phyloP scores from a whole-genome alignment of 139 green algal species.

The Diplosphaera chodatii region DNA sequence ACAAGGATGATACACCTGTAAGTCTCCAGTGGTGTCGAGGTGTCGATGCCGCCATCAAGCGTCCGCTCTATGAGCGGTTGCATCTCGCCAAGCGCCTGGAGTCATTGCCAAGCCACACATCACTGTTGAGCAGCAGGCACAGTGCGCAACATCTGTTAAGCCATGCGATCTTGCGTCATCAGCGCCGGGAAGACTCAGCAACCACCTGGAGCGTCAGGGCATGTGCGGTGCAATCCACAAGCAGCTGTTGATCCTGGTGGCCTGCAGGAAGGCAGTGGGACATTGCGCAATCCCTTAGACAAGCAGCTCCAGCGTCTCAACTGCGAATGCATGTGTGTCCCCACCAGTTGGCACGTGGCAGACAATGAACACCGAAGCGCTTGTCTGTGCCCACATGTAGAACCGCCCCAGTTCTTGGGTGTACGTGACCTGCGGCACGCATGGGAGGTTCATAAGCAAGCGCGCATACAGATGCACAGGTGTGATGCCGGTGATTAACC shows the following conservation, averaged over 20 bases:
- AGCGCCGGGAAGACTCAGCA: too few relatives aligned
- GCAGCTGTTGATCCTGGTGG: conserved; percentile 43
- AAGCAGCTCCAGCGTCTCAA: too few relatives aligned
- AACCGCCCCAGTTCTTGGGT: conserved; percentile 45
- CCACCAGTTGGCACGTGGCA: conserved; percentile 59
- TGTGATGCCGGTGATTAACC: too few relatives aligned
- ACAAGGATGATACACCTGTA: too few relatives aligned
- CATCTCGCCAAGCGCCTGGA: conserved; percentile 48
- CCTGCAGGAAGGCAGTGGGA: conserved; percentile 23
- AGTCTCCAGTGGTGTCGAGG: conserved; percentile 25
- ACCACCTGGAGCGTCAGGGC: conserved; percentile 21
- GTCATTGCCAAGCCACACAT: too few relatives aligned
- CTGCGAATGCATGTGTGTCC: too few relatives aligned
- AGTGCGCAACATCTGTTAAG: too few relatives aligned
- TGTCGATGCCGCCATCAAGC: conserved; percentile 29
- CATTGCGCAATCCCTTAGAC: too few relatives aligned
- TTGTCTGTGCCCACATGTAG: conserved; percentile 79
- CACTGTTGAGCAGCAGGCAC: too few relatives aligned
- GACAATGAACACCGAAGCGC: conserved; percentile 43
- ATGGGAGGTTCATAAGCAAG: not conserved
- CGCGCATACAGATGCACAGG: too few relatives aligned
- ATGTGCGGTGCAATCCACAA: conserved; percentile 28
- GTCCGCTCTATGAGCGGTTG: conserved; percentile 49
- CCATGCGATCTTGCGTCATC: too few relatives aligned
- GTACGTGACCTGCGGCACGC: conserved; percentile 33